A percentile compares a stretch with the other conserved stretches of the same genome.
Evolutionary conservation across 768 basidiomycete genomes (phyloP).

Genomic region (Podaxis rugospora): DNA sequence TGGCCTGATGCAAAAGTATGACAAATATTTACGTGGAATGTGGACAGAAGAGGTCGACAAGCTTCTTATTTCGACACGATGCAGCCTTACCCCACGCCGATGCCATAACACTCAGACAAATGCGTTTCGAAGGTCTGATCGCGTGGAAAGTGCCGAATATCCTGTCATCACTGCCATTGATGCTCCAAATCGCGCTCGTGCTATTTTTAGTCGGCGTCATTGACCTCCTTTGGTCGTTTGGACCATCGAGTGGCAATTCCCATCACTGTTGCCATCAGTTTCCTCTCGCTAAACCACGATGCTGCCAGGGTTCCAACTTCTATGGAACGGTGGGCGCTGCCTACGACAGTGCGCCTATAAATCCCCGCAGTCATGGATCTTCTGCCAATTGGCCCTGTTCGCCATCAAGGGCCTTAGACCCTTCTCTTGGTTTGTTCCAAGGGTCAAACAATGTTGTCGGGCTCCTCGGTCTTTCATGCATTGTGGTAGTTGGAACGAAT

Average conservation of each 20-base stretch:
- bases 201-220: slow-evolving; percentile 26
- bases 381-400: slow-evolving; percentile 14
- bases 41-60: slow-evolving; percentile 16
- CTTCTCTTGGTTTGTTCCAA: neutral
- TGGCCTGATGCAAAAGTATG: slow-evolving; percentile 11
- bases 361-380: slow-evolving; percentile 23
- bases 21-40: slow-evolving; percentile 6
- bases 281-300: slow-evolving; percentile 19
- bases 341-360: slow-evolving; percentile 21
- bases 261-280: slow-evolving; percentile 17
- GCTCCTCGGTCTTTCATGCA: neutral
- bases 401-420: neutral
- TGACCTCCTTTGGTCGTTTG: slow-evolving; percentile 23
- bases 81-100: slow-evolving; percentile 5
- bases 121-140: slow-evolving; percentile 25
- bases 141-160: slow-evolving; percentile 25
- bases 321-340: neutral
- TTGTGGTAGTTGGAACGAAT: neutral
- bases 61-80: slow-evolving; percentile 14
- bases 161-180: slow-evolving; percentile 22
- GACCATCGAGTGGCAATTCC: slow-evolving; percentile 17
- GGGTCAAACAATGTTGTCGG: neutral
- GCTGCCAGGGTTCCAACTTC: slow-evolving; percentile 19
- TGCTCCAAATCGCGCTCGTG: slow-evolving; percentile 25
- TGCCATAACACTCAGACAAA: slow-evolving; percentile 18